Base-by-base conservation (phyloP, 2,329 filamentous ascomycete species). In the Calcarisporium arbuscula region DNA sequence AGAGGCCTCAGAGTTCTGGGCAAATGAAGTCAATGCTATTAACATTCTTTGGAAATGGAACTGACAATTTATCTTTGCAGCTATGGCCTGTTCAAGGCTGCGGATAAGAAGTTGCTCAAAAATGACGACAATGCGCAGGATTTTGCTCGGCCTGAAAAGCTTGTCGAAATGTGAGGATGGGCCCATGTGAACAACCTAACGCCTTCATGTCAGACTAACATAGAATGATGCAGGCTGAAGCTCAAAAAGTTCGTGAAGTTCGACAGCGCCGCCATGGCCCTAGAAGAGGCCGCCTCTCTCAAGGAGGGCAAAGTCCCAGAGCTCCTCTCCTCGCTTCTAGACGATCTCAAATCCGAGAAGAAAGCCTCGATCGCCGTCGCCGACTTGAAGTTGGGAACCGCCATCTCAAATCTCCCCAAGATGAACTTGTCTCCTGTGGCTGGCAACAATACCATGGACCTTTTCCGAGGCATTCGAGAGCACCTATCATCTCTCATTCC, bases 211-310 rank as follows among this genome's bases (percentile, higher is more conserved):
- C 26, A 15, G 18, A n/a, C 18, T 23, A 30, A 19, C n/a, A n/a
- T 30, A 5, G 11, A 30, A 38, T 42, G 35, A 50, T 38, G 11
- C 48, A 90, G 84, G 64, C 68, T 98, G 53, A 95, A 95, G 68
- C 74, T 96, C 59, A 96, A 96, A 75, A 82, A 90, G 62, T 96
- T 98, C 65, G 73, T 85, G 64, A 96, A 96, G 71, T 98, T 95
- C 66, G 87, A 95, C 60, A 95, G 86, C 63, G 89, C 92, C 44
- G 81, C 85, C 45, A 81, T 80, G 45, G 92, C 92, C 45, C 73
- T 98, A 40, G 85, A 94, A 61, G 90, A 98, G 70, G 86, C 89
- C 51, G 80, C 86, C 36, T 78, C 86, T 26, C 68, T 98, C 43
- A 84, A 87, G 47, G 90, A 96, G 56, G 89, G 89, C 61, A 96